Evolutionary conservation across 495 filamentous ascomycete species (phyloP), one percentile per base, ranked within the genome.

Genomic region (Neurospora tetraspora): DNA sequence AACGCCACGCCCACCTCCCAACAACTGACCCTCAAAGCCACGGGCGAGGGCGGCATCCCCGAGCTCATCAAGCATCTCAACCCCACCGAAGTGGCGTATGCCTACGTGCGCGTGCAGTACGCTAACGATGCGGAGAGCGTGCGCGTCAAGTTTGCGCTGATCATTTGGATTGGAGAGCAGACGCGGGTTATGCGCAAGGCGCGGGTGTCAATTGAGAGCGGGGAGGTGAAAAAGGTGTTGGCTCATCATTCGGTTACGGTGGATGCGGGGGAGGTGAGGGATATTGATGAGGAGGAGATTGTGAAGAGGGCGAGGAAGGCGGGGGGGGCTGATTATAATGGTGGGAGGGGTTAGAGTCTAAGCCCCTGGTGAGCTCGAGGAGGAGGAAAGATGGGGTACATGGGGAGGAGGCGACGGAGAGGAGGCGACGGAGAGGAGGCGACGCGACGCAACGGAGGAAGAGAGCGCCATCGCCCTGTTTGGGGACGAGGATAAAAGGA

Each of bases 151-250:
- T 89, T 89, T 74, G 82, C 81, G 7, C 76, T 89, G 16, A 78
- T 89, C 31, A 82, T 88, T 43, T 89, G 87, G 87, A 88, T 88
- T 75, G 87, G 87, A 72, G 79, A 83, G 76, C 69, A 75, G 38
- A 87, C 86, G 1, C 87, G 85, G 76, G 84, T 89, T 39, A 89
- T 89, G 87, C 81, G 87, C 27, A 89, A 89, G 78, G 87, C 87
- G 9, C 80, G 87, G 68, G 86, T 86, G 86, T 86, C 59, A 83
- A 86, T 89, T 78, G 87, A 89, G 83, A 83, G 80, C 76, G 86
- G 84, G n/a, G 80, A 77, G 70, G 87, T 89, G 40, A 89, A 88
- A 81, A 82, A 79, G 77, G 85, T 85, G 42, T 76, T 89, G n/a
- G 74, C 79, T 12, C 86, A 88, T 72, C 85, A 88, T 72, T 84